These are phyloP conservation scores for Erythrobasidium hasegawianum DNA, from an alignment of 1,284 basidiomycete species.

Conservation along the genomic window DNA sequence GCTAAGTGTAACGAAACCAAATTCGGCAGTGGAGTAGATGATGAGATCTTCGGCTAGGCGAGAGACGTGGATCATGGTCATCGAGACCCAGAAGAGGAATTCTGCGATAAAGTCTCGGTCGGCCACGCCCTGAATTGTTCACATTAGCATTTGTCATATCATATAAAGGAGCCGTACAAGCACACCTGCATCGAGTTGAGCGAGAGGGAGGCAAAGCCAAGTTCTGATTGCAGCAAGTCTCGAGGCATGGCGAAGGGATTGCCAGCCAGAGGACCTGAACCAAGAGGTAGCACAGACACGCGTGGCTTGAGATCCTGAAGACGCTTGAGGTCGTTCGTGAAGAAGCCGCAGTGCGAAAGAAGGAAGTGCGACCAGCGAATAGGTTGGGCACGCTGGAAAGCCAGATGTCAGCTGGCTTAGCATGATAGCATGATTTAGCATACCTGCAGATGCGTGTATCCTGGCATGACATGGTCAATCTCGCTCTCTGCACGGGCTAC, in stretches of 20 bases:
- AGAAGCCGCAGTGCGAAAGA: slow-evolving; percentile 89
- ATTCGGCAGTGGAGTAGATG: slow-evolving; percentile 94
- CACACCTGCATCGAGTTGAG: slow-evolving; percentile 80
- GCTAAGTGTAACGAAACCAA: slow-evolving; percentile 87
- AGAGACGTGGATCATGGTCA: slow-evolving; percentile 89
- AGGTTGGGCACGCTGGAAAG: slow-evolving; percentile 81
- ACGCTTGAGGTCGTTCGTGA: slow-evolving; percentile 80
- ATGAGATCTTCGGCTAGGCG: slow-evolving; percentile 94
- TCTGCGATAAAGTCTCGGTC: slow-evolving; percentile 97
- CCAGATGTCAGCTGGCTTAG: neutral
- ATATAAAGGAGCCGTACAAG: neutral
- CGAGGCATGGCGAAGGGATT: slow-evolving; percentile 91
- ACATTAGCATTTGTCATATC: neutral
- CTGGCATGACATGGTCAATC: slow-evolving; percentile 83
- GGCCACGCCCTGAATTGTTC: slow-evolving; percentile 62
- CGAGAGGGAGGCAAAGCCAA: slow-evolving; percentile 75
- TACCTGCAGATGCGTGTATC: slow-evolving; percentile 95
- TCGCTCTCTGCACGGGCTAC: slow-evolving; percentile 87
- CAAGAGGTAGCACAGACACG: slow-evolving; percentile 87
- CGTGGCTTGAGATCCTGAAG: slow-evolving; percentile 75
- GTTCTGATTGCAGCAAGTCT: slow-evolving; percentile 77
- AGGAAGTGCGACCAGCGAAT: slow-evolving; percentile 98
- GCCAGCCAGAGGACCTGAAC: slow-evolving; percentile 89
- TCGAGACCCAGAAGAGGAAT: slow-evolving; percentile 92
- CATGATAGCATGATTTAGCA: slow-evolving; percentile 37